These are phyloP conservation scores for Fusarium veterinarium DNA, from an alignment of 2,329 filamentous ascomycete species.

Conservation along the genomic window DNA sequence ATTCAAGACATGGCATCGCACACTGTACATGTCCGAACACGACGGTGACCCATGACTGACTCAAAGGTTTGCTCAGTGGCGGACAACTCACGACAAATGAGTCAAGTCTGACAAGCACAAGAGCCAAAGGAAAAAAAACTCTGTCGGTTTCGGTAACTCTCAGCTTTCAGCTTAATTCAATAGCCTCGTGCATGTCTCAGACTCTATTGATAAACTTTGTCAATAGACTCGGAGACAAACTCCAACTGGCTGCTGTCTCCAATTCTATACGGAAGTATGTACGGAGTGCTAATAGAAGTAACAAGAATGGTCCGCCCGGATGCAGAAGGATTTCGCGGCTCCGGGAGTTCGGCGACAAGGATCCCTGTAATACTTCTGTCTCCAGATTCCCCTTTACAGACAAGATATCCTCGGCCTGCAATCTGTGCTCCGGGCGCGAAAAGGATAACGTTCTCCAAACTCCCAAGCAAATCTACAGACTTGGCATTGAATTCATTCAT, in stretches of 20 bases:
- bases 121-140: not conserved
- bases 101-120: constrained; percentile 1
- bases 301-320: not conserved
- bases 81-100: constrained; percentile 14
- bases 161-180: not conserved
- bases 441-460: not conserved
- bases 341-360: constrained; percentile 7
- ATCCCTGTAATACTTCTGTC: constrained; percentile 14
- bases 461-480: not conserved
- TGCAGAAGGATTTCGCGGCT: constrained; percentile 15
- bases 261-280: not conserved
- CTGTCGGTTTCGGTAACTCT: constrained; percentile 3
- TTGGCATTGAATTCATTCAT: constrained; percentile 3
- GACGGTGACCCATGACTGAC: constrained; percentile 25
- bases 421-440: constrained; percentile 2
- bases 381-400: constrained; percentile 28
- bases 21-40: constrained; percentile 25
- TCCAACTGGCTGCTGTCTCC: constrained; percentile 7
- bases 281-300: not conserved
- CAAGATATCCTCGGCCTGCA: constrained; percentile 26
- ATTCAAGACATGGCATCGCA: constrained; percentile 1
- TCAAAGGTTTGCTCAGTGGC: constrained; percentile 34
- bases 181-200: constrained; percentile 4
- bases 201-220: not conserved
- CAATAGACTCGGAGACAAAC: constrained; percentile 23